Evolutionary conservation across 2,329 filamentous ascomycete genomes (phyloP), one percentile per base, ranked within the genome.

Genomic region (Neopestalotiopsis rosae): DNA sequence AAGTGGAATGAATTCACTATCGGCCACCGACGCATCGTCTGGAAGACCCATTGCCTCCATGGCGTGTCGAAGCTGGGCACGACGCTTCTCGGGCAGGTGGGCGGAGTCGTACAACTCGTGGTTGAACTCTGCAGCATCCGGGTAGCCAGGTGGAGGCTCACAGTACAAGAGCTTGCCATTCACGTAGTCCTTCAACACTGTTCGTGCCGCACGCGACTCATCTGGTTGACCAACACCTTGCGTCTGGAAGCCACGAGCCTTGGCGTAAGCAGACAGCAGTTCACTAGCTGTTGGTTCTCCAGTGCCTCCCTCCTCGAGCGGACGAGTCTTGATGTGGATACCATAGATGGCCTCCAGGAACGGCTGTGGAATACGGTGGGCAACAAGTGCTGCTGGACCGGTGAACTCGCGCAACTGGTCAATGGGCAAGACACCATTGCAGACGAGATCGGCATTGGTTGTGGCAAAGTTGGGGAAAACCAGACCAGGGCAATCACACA

Each of bases 401-500:
- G 91, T 95, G 83, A 92, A 97, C 79, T 99, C 96, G 71, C 96
- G 90, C 74, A 98, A 87, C 81, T 99, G 96, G 79, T 99, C 96
- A 75, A 99, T 99, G 12, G 96, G 96, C 40, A 99, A 86, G 24
- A 99, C 90, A 78, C 96, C 96, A 78, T 95, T 97, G 81, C 94
- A 96, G 10, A 99, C 96, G 24, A 99, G 89, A 77, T 99, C 96
- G 52, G 94, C 96, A 82, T 98, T 98, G 61, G 95, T 98, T 61
- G 91, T 95, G 68, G 96, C 95, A 75, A 98, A 99, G 82, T 98
- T 98, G 75, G 96, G 95, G 80, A 99, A 98, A 1, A 99, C 97
- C 24, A 99, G 91, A 91, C 96, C 96, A 10, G 96, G 96, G 78
- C 96, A 99, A 90, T 99, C 96, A 81, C 96, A 98, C 6, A 99